phyloP scores from a whole-genome alignment of 1,284 basidiomycete genomes.

The Pascua sp. region DNA sequence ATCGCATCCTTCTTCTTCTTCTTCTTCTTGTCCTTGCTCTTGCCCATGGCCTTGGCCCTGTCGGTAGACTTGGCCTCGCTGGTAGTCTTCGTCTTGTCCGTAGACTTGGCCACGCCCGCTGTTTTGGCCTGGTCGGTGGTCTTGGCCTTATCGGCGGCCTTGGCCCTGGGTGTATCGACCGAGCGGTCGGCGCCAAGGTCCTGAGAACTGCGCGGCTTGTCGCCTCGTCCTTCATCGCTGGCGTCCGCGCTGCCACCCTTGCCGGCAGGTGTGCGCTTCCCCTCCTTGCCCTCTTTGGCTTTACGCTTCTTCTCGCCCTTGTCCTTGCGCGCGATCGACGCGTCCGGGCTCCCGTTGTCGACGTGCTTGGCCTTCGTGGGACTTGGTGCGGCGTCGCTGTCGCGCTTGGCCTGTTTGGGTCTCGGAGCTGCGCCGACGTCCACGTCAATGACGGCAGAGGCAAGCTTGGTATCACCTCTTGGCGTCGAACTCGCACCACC shows the following conservation, averaged over 20 bases:
- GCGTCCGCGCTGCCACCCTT: not conserved
- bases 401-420: too few relatives aligned
- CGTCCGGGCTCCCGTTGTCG: too few relatives aligned
- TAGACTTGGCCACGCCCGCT: constrained; percentile 2
- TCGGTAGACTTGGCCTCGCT: not conserved
- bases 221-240: not conserved
- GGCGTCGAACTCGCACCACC: not conserved
- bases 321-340: too few relatives aligned
- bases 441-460: not conserved
- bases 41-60: not conserved
- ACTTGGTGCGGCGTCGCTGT: too few relatives aligned
- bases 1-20: constrained; percentile 31
- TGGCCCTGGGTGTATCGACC: not conserved
- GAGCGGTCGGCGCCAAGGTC: too few relatives aligned
- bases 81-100: not conserved
- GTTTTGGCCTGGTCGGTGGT: not conserved
- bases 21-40: constrained; percentile 5
- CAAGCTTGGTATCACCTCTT: not conserved
- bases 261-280: too few relatives aligned
- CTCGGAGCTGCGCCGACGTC: not conserved
- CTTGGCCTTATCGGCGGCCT: not conserved
- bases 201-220: not conserved
- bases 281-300: not conserved
- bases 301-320: not conserved
- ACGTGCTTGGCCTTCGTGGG: too few relatives aligned